Base-by-base conservation (phyloP, 176 grass and related monocot species). In the Carex cristatella region DNA sequence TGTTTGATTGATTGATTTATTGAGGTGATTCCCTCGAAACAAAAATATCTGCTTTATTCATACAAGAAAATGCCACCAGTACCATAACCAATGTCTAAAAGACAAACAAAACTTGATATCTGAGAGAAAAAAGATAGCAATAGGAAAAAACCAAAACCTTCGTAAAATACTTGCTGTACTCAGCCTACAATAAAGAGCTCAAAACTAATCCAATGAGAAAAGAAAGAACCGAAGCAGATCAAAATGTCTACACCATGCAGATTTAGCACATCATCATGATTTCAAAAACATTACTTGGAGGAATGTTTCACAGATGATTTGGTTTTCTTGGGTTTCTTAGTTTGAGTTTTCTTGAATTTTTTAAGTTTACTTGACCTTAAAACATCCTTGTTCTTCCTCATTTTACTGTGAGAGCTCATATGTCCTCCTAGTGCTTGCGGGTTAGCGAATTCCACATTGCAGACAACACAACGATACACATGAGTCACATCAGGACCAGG, bases 341-440 rank as follows among this genome's bases (percentile, higher is more conserved):
- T 33, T 79, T 33, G 13, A 16, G 28, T 79, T 79, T 57, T 79
- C 74, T 79, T 79, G 23, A 79, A 35, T 35, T 79, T 79, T 13
- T 15, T 79, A 33, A 53, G 53, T 79, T 58, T 79, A 37, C 13
- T 58, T 16, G 51, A 58, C 53, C 54, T 79, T 4, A 57, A 79
- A 2, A 7, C 40, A 38, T 55, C 61, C 76, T 69, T 65, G 1
- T 69, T 30, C 65, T 74, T 87, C 78, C 81, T 87, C 16, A 7
- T 35, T 73, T 76, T 87, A 66, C 65, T 87, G 33, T 87, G 86
- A 15, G 86, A 75, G 30, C 67, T 87, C 86, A 87, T 87, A n/a
- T 87, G 86, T 51, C 86, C 86, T 54, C 86, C 86, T 18, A 83
- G 49, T 18, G 79, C 79, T 61, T 87, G 86, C 3, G 86, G 81